Evolutionary conservation across 1,284 basidiomycete genomes (phyloP).

Genomic region (Grifola frondosa): DNA sequence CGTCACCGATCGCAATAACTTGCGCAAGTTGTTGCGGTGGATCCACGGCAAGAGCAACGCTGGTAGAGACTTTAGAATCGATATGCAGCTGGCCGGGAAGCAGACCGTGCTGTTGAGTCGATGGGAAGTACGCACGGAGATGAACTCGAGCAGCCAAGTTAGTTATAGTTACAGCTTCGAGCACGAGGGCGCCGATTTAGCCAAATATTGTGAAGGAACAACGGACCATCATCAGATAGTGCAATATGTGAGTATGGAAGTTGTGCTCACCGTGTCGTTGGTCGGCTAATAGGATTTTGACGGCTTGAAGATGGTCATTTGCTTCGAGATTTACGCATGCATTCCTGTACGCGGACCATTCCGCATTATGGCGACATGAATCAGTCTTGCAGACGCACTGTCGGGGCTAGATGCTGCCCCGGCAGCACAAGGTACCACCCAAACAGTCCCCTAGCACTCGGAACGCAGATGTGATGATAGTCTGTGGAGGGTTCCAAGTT

Average conservation of each 20-base stretch:
- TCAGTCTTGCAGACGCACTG: slow-evolving; percentile 35
- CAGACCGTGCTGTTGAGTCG: slow-evolving; percentile 53
- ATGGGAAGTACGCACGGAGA: slow-evolving; percentile 17
- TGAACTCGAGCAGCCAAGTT: slow-evolving; percentile 7
- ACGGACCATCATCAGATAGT: slow-evolving; percentile 51
- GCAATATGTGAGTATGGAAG: slow-evolving; percentile 42
- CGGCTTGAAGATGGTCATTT: slow-evolving; percentile 29
- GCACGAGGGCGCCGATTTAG: slow-evolving; percentile 40
- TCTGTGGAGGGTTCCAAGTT: slow-evolving; percentile 41
- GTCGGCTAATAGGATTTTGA: slow-evolving; percentile 21
- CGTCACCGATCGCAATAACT: slow-evolving; percentile 54
- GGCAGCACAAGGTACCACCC: background rate
- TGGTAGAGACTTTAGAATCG: slow-evolving; percentile 51
- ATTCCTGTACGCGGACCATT: slow-evolving; percentile 5
- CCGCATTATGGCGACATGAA: slow-evolving; percentile 29
- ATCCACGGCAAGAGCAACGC: slow-evolving; percentile 32
- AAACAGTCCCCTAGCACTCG: background rate
- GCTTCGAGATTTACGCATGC: slow-evolving; percentile 32
- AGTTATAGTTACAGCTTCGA: slow-evolving; percentile 51
- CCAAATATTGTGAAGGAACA: slow-evolving; percentile 39
- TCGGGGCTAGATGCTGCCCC: slow-evolving; percentile 24
- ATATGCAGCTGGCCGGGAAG: slow-evolving; percentile 35
- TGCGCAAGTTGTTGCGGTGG: slow-evolving; percentile 54
- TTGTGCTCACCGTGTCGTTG: too few species aligned
- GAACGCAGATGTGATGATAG: slow-evolving; percentile 37